Conservation (phyloP, 2,329 filamentous ascomycete species). For the Penicillium sp. region DNA sequence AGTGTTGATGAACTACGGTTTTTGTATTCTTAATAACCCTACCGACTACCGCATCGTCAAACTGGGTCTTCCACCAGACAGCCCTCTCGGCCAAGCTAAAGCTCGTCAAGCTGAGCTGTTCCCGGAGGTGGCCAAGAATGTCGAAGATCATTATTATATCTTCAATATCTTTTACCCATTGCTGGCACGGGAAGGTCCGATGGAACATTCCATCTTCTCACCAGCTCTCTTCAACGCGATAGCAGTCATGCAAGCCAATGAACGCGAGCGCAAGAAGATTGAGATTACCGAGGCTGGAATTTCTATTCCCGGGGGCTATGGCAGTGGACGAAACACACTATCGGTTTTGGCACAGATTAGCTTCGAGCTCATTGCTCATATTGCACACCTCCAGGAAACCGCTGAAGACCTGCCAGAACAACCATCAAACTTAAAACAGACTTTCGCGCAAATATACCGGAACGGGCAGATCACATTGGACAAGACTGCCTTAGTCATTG, state of each 20-base stretch:
- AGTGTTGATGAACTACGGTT: conserved; percentile 54
- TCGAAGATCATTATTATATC: conserved; percentile 47
- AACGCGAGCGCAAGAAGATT: conserved; percentile 43
- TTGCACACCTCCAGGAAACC: conserved; percentile 38
- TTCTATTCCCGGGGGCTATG: conserved; percentile 35
- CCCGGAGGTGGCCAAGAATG: conserved; percentile 33
- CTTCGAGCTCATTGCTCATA: conserved; percentile 46
- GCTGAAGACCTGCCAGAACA: conserved; percentile 28
- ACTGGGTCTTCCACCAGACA: conserved; percentile 44
- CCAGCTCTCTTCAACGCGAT: conserved; percentile 48
- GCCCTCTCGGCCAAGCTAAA: conserved; percentile 42
- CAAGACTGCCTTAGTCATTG: conserved; percentile 44
- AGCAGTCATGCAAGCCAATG: conserved; percentile 46
- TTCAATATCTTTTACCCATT: conserved; percentile 52
- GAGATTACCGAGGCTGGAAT: conserved; percentile 37
- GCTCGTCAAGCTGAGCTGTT: conserved; percentile 39
- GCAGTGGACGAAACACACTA: conserved; percentile 42
- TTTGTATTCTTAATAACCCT: conserved; percentile 48
- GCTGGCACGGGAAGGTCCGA: conserved; percentile 32
- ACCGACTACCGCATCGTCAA: conserved; percentile 50
- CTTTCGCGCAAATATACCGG: conserved; percentile 46
- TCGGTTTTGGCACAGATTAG: conserved; percentile 48
- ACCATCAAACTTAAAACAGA: conserved; percentile 46
- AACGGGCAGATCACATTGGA: conserved; percentile 46
- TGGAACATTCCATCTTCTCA: conserved; percentile 50